A percentile compares a stretch with the other conserved stretches of the same genome.
Conservation (phyloP, 2,329 filamentous ascomycete genomes). For the Chaetomiaceae sp. region DNA sequence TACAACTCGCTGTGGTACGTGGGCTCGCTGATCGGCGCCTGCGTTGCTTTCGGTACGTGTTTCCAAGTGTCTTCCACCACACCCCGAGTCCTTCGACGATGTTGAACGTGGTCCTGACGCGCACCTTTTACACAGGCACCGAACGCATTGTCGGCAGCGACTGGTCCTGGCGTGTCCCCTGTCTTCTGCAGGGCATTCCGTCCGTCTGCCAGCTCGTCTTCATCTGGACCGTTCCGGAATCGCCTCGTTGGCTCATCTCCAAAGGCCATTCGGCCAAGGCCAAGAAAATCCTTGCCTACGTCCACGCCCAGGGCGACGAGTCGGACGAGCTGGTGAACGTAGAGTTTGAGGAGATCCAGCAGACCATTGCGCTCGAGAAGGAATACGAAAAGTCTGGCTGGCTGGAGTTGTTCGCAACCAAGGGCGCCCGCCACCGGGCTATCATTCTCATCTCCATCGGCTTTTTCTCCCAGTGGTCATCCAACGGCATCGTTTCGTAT, state of each 20-base stretch:
- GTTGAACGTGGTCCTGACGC: too few species aligned
- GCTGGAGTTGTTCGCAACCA: constrained; percentile 29
- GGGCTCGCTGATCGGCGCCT: constrained; percentile 32
- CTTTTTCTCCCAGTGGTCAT: constrained; percentile 38
- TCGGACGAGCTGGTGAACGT: constrained; percentile 47
- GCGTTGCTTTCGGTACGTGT: constrained; percentile 30
- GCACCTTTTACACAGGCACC: too few species aligned
- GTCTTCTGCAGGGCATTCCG: constrained; percentile 27
- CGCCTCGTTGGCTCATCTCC: constrained; percentile 43
- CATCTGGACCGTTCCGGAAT: constrained; percentile 39
- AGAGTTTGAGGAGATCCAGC: constrained; percentile 51
- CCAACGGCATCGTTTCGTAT: constrained; percentile 35
- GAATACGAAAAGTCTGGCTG: constrained; percentile 38
- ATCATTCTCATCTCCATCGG: constrained; percentile 31
- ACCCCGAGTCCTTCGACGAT: too few species aligned
- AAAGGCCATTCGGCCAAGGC: constrained; percentile 51
- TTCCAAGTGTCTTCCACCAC: constrained; percentile 29
- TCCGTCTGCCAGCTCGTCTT: constrained; percentile 24
- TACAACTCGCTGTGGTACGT: constrained; percentile 28
- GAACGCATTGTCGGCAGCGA: too few species aligned
- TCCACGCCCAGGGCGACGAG: constrained; percentile 50
- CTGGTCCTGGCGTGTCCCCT: constrained; percentile 33
- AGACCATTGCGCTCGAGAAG: constrained; percentile 42
- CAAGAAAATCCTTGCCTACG: constrained; percentile 48
- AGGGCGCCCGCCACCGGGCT: constrained; percentile 32